These are phyloP conservation scores for Epichloe baconii DNA, from an alignment of 2,329 filamentous ascomycete genomes.

Conservation along the genomic window DNA sequence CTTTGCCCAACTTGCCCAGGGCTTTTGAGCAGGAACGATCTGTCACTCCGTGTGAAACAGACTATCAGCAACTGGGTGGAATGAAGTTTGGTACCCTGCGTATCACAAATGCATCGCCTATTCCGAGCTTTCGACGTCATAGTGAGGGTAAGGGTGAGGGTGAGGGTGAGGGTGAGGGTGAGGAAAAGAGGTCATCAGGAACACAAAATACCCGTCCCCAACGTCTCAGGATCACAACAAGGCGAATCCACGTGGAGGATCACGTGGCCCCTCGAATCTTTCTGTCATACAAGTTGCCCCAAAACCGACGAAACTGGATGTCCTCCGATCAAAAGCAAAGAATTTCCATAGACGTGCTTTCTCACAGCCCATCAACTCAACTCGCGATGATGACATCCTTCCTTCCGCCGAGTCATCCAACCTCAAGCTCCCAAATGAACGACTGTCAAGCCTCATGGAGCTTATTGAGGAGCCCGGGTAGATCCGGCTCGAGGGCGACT, in stretches of 20 bases:
- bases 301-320: background rate
- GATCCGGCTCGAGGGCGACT: background rate
- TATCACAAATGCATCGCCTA: constrained; percentile 47
- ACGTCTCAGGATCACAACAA: background rate
- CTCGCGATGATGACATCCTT: background rate
- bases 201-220: background rate
- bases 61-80: constrained; percentile 47
- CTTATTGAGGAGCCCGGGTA: constrained; percentile 1
- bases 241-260: background rate
- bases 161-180: background rate
- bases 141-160: background rate
- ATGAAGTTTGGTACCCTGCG: constrained; percentile 50
- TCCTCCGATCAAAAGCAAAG: background rate
- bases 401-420: background rate
- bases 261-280: background rate
- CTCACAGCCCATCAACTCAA: background rate
- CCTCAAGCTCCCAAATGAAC: background rate
- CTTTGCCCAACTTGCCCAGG: constrained; percentile 17
- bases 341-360: background rate
- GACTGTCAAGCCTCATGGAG: background rate
- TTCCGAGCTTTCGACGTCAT: constrained; percentile 22
- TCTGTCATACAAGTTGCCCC: background rate
- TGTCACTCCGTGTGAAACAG: constrained; percentile 33
- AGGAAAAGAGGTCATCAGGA: background rate
- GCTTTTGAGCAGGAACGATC: constrained; percentile 13